These are phyloP conservation scores for Blumeriella jaapii DNA, from an alignment of 2,329 filamentous ascomycete genomes.

Conservation along the genomic window DNA sequence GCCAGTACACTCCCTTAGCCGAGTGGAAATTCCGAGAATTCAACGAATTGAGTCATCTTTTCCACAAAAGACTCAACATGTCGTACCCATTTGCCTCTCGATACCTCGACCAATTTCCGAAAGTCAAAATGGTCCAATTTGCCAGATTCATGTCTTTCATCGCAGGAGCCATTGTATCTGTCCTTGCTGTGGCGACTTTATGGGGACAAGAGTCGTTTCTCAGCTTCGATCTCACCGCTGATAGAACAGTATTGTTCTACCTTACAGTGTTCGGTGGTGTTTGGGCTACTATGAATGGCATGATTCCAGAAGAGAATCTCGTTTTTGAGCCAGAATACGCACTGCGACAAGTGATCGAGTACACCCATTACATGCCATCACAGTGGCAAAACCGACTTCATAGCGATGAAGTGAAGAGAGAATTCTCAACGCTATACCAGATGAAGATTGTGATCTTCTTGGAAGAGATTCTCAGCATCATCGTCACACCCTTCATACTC, in stretches of 20 bases:
- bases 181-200: constrained; percentile 74
- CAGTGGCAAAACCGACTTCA: constrained; percentile 88
- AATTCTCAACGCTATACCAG: constrained; percentile 86
- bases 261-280: constrained; percentile 71
- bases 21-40: constrained; percentile 99
- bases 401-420: constrained; percentile 81
- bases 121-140: constrained; percentile 80
- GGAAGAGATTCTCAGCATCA: constrained; percentile 84
- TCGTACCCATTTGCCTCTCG: constrained; percentile 86
- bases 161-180: constrained; percentile 72
- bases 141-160: constrained; percentile 81
- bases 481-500: constrained; percentile 82
- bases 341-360: constrained; percentile 78
- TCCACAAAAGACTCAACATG: constrained; percentile 82
- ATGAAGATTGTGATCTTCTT: constrained; percentile 85
- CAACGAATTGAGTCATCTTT: constrained; percentile 90
- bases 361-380: constrained; percentile 81
- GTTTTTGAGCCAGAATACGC: constrained; percentile 91
- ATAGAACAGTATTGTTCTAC: constrained; percentile 84
- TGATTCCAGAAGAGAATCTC: constrained; percentile 75
- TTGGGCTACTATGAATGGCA: constrained; percentile 73
- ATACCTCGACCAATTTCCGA: constrained; percentile 93
- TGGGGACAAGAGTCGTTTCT: constrained; percentile 85
- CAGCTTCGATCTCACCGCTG: constrained; percentile 80
- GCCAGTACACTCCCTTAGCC: constrained; percentile 84